A percentile compares a stretch with the other conserved stretches of the same genome.
Conservation (phyloP, 441 rosid species). For the Corymbia calophylla region DNA sequence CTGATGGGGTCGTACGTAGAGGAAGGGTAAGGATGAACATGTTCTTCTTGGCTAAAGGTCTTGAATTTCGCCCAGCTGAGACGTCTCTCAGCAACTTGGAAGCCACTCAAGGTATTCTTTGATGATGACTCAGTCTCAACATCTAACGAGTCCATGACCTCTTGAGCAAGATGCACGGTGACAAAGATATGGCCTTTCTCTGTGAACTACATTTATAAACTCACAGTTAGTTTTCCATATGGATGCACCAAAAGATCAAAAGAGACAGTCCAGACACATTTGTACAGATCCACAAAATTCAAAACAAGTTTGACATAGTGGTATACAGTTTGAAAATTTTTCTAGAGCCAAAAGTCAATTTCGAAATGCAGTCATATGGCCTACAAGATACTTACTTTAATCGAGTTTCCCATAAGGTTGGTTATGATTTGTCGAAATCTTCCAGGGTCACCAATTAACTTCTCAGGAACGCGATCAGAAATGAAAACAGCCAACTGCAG, state of each 20-base stretch:
- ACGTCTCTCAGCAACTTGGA: conserved; percentile 64
- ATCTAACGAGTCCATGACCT: conserved; percentile 42
- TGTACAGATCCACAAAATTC: not conserved
- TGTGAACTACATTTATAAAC: conserved; percentile 52
- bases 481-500: conserved; percentile 80
- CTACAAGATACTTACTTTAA: conserved; percentile 51
- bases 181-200: conserved; percentile 87
- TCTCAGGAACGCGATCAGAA: conserved; percentile 75
- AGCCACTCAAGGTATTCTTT: conserved; percentile 71
- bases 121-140: conserved; percentile 47
- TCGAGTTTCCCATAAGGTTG: conserved; percentile 92
- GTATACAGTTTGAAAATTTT: not conserved
- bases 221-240: not conserved
- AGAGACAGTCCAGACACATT: not conserved
- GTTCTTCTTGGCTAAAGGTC: conserved; percentile 40
- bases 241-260: not conserved
- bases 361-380: not conserved
- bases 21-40: conserved; percentile 8
- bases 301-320: not conserved
- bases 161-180: conserved; percentile 80
- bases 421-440: conserved; percentile 88
- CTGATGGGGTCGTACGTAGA: conserved; percentile 32
- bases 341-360: not conserved
- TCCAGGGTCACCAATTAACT: conserved; percentile 81
- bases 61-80: conserved; percentile 65